Conservation (phyloP, 2,329 filamentous ascomycete genomes). For the Colletotrichum cordylinicola region DNA sequence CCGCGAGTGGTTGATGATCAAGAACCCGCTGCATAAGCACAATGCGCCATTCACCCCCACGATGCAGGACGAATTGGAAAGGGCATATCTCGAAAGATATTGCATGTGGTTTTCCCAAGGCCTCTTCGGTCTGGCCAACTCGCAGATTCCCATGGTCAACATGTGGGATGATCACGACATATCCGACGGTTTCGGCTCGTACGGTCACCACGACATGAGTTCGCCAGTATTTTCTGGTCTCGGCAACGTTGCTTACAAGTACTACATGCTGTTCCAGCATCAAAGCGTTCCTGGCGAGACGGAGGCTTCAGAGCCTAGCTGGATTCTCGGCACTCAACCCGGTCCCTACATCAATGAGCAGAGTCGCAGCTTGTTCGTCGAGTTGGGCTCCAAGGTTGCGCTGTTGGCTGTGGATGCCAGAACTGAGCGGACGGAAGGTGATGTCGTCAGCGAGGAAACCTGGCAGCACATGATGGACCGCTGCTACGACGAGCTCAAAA, state of each 20-base stretch:
- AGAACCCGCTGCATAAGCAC: constrained; percentile 81
- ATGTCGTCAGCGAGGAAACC: constrained; percentile 80
- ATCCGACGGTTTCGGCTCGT: constrained; percentile 91
- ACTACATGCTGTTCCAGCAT: constrained; percentile 98
- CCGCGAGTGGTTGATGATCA: constrained; percentile 82
- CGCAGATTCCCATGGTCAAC: constrained; percentile 98
- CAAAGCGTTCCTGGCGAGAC: constrained; percentile 86
- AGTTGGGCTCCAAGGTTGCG: constrained; percentile 77
- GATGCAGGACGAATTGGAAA: constrained; percentile 88
- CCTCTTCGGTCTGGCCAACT: constrained; percentile 88
- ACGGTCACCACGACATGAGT: constrained; percentile 89
- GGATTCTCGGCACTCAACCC: constrained; percentile 79
- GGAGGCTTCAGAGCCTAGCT: constrained; percentile 85
- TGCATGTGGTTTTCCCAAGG: constrained; percentile 97
- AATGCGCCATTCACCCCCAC: constrained; percentile 77
- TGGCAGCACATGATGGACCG: constrained; percentile 89
- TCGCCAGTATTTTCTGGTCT: constrained; percentile 89
- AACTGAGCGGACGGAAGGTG: constrained; percentile 85
- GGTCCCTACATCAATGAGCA: constrained; percentile 91
- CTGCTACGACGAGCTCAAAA: constrained; percentile 80
- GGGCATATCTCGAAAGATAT: constrained; percentile 88
- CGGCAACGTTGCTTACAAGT: constrained; percentile 94
- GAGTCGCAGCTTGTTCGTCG: constrained; percentile 87
- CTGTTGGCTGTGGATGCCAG: constrained; percentile 90
- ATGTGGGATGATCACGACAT: constrained; percentile 97